These are phyloP conservation scores for Jaminaea rosea DNA, from an alignment of 1,284 basidiomycete genomes.

Conservation along the genomic window DNA sequence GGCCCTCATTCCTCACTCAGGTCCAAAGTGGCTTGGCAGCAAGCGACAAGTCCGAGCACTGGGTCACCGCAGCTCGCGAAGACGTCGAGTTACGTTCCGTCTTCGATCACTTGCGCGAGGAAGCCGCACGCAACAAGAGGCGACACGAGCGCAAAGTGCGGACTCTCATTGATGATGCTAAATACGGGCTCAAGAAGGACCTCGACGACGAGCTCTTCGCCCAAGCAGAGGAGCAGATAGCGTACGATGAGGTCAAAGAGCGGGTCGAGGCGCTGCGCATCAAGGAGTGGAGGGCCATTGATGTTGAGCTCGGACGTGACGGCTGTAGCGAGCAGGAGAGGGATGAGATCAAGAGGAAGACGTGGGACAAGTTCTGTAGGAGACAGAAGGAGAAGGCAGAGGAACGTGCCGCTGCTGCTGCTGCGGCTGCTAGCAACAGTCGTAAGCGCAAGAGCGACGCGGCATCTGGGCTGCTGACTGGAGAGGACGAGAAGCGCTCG, in stretches of 20 bases:
- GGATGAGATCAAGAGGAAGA: constrained; percentile 16
- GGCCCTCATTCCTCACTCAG: constrained; percentile 53
- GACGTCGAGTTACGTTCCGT: constrained; percentile 9
- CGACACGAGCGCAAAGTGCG: constrained; percentile 71
- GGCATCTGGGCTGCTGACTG: neutral
- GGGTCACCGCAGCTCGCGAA: neutral
- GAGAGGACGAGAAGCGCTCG: neutral
- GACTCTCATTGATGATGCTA: constrained; percentile 84
- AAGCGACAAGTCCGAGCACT: neutral
- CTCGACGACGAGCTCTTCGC: neutral
- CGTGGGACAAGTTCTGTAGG: constrained; percentile 40
- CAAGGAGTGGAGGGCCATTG: constrained; percentile 5
- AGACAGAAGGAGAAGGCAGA: constrained; percentile 24
- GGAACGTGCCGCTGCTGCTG: neutral
- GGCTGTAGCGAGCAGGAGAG: neutral
- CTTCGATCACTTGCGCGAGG: constrained; percentile 54
- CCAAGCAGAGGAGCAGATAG: constrained; percentile 1
- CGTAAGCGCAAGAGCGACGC: constrained; percentile 1
- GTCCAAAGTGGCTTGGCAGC: neutral
- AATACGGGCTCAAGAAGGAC: constrained; percentile 82
- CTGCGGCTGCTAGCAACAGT: neutral
- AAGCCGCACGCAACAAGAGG: constrained; percentile 65
- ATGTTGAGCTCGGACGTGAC: neutral
- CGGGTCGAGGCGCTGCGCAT: constrained; percentile 10
- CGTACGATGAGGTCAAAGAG: neutral